Conservation (phyloP, 495 filamentous ascomycete species). For the Penicillium samsonianum region DNA sequence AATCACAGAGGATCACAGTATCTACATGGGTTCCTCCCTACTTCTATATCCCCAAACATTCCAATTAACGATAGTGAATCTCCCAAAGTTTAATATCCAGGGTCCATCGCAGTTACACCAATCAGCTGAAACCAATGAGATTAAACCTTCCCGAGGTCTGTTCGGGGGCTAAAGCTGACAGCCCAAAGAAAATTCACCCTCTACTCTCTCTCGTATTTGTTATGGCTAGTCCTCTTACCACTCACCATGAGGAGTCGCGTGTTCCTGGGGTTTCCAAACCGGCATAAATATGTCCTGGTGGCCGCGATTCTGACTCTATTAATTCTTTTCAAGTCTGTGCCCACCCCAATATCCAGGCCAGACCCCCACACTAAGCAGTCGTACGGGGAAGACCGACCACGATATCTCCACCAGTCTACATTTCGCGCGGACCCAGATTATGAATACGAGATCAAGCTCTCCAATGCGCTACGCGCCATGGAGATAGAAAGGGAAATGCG, state of each 20-base stretch:
- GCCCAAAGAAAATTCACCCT: background rate
- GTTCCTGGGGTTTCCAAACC: constrained; percentile 1
- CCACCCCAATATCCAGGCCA: constrained; percentile 5
- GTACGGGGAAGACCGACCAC: constrained; percentile 21
- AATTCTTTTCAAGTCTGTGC: constrained; percentile 14
- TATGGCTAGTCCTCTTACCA: background rate
- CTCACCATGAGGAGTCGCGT: constrained; percentile 17
- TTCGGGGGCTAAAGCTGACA: background rate
- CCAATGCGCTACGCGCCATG: constrained; percentile 28
- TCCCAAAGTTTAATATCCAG: background rate
- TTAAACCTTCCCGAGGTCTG: background rate
- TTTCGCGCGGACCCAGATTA: constrained; percentile 37
- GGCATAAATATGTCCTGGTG: constrained; percentile 16
- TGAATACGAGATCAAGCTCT: constrained; percentile 25
- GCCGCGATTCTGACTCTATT: constrained; percentile 9
- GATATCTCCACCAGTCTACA: constrained; percentile 33
- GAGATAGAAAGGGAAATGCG: constrained; percentile 21
- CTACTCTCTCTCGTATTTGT: background rate
- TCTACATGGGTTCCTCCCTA: background rate
- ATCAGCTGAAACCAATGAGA: background rate
- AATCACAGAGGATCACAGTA: background rate
- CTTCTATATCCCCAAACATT: background rate
- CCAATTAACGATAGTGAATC: background rate
- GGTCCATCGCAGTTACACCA: background rate
- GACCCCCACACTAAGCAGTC: constrained; percentile 7